Evolutionary conservation across 306 rosid genomes (phyloP).

Genomic region (Casuarina equisetifolia): DNA sequence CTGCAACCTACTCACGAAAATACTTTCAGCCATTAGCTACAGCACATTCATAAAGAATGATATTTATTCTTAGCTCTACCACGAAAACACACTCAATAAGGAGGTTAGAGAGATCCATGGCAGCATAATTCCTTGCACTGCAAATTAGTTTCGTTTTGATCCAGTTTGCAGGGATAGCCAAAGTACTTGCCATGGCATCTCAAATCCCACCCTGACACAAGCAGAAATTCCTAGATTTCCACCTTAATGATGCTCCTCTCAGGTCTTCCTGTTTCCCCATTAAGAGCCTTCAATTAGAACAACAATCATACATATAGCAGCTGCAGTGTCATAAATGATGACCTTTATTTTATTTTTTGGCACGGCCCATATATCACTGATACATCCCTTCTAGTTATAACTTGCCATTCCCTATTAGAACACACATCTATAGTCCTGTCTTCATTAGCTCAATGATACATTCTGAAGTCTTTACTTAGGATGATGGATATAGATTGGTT

Average conservation of each 20-base stretch:
- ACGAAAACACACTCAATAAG: background rate
- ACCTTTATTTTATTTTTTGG: background rate
- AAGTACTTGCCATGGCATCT: slow-evolving; percentile 1
- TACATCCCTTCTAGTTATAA: background rate
- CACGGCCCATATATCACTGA: background rate
- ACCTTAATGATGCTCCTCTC: background rate
- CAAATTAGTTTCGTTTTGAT: background rate
- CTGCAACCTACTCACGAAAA: background rate
- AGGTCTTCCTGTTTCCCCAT: background rate
- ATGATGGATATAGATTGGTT: background rate
- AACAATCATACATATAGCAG: background rate
- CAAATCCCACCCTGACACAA: background rate
- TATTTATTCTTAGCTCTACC: background rate
- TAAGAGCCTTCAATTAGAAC: background rate
- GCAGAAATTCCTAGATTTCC: background rate
- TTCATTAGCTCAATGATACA: background rate
- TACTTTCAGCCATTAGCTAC: background rate
- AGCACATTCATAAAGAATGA: background rate
- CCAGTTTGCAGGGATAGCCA: slow-evolving; percentile 3
- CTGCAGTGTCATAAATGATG: background rate
- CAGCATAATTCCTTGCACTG: background rate
- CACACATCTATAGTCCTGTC: background rate
- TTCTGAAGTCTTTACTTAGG: background rate
- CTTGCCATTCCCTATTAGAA: background rate
- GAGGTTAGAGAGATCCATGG: background rate